Percentiles rank a stretch among this genome's conserved stretches.
Evolutionary conservation across 176 grass and related monocot species (phyloP).

Genomic region (Olyra latifolia): DNA sequence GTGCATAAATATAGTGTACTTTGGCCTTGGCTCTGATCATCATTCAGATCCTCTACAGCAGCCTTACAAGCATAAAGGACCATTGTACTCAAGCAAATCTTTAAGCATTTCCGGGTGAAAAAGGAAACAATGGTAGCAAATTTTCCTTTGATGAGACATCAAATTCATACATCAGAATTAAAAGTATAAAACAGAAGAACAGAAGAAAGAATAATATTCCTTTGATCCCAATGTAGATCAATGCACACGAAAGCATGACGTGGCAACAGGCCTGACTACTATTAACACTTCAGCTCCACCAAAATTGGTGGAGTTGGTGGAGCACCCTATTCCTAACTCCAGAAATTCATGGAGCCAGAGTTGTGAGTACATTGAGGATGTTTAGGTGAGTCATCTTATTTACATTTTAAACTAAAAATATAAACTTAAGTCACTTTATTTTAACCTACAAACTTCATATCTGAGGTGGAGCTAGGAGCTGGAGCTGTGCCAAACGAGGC

Average conservation of each 20-base stretch:
- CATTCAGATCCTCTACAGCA: conserved; percentile 88
- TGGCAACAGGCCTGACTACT: background rate
- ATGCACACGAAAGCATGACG: background rate
- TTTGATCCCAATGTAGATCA: background rate
- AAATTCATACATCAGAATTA: conserved; percentile 25
- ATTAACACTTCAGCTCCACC: background rate
- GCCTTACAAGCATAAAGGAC: conserved; percentile 87
- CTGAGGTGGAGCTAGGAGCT: too few species aligned
- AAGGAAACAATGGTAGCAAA: conserved; percentile 28
- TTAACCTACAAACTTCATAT: too few species aligned
- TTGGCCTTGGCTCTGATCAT: too few species aligned
- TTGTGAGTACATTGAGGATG: too few species aligned
- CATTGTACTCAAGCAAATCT: conserved; percentile 71
- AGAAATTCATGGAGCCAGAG: too few species aligned
- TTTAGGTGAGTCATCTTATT: too few species aligned
- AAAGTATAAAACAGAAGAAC: conserved; percentile 11
- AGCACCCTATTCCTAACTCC: too few species aligned
- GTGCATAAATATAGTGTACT: too few species aligned
- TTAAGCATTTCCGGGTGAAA: conserved; percentile 77
- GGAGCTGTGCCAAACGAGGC: too few species aligned
- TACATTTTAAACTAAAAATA: too few species aligned
- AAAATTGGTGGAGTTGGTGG: too few species aligned
- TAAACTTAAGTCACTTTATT: too few species aligned
- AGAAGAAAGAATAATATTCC: background rate
- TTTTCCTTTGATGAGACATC: background rate